phyloP scores from a whole-genome alignment of 768 basidiomycete species.

The Cystoderma amianthinum region DNA sequence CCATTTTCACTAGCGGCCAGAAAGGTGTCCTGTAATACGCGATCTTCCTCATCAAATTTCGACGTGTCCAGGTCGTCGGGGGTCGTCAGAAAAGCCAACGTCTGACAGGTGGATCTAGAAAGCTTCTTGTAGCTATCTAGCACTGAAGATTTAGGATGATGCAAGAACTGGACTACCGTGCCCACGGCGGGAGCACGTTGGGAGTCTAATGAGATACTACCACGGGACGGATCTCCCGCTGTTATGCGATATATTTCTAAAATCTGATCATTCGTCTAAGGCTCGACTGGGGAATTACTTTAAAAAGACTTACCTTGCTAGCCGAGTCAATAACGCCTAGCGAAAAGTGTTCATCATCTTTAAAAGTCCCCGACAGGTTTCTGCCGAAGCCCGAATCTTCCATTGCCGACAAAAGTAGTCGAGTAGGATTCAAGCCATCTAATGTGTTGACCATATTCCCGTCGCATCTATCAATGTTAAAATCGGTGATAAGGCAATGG shows the following conservation, averaged over 20 bases:
- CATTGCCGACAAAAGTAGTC: conserved; percentile 50
- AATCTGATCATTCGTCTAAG: conserved; percentile 22
- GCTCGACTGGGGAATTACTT: not conserved
- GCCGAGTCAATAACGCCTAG: conserved; percentile 33
- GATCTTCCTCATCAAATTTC: conserved; percentile 2
- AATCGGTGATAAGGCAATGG: not conserved
- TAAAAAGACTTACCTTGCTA: conserved; percentile 17
- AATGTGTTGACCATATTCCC: conserved; percentile 67
- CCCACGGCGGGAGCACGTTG: conserved; percentile 42
- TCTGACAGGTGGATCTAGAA: conserved; percentile 2
- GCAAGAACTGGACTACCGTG: conserved; percentile 42
- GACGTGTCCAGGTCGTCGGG: conserved; percentile 7
- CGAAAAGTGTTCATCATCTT: conserved; percentile 53
- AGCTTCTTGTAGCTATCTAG: conserved; percentile 4
- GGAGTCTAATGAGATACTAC: conserved; percentile 55
- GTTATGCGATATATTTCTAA: conserved; percentile 48
- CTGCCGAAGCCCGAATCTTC: conserved; percentile 21
- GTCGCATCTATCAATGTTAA: conserved; percentile 39
- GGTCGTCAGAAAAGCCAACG: conserved; percentile 9
- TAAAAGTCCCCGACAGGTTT: conserved; percentile 22
- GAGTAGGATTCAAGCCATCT: conserved; percentile 51
- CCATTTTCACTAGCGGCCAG: conserved; percentile 37
- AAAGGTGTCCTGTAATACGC: conserved; percentile 24
- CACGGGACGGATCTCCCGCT: conserved; percentile 66
- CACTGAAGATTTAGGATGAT: conserved; percentile 20